phyloP scores from a whole-genome alignment of 371 early-diverging fungal genomes.

The Gilbertella persicaria region DNA sequence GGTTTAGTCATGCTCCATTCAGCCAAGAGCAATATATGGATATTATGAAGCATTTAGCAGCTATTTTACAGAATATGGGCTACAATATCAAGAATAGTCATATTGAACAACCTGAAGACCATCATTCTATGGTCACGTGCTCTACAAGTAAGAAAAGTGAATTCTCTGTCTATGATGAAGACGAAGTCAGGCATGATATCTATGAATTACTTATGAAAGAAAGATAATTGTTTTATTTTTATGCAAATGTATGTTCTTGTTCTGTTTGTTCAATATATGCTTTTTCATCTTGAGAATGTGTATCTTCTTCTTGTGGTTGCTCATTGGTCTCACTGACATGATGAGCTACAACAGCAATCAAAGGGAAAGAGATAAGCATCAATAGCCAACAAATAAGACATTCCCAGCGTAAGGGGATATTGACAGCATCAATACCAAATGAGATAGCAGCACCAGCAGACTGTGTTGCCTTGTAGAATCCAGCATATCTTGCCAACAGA shows the following conservation, averaged over 20 bases:
- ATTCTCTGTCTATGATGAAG: slow-evolving; percentile 29
- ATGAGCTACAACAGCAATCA: slow-evolving; percentile 31
- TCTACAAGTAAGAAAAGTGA: slow-evolving; percentile 6
- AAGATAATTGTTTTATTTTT: slow-evolving; percentile 9
- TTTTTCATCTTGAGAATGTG: background rate
- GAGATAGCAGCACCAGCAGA: slow-evolving; percentile 49
- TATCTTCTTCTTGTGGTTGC: background rate
- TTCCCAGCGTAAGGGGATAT: slow-evolving; percentile 35
- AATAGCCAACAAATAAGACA: slow-evolving; percentile 39
- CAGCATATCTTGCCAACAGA: slow-evolving; percentile 71
- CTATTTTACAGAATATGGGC: slow-evolving; percentile 48
- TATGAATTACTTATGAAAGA: slow-evolving; percentile 32
- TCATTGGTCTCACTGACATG: slow-evolving; percentile 30
- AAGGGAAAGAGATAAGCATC: slow-evolving; percentile 38
- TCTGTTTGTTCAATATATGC: slow-evolving; percentile 3
- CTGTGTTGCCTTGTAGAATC: slow-evolving; percentile 72
- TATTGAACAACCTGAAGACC: background rate
- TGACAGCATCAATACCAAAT: slow-evolving; percentile 41
- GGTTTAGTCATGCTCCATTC: slow-evolving; percentile 47
- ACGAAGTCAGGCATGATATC: slow-evolving; percentile 33
- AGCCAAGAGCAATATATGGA: slow-evolving; percentile 42
- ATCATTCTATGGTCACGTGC: background rate
- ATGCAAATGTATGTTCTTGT: background rate
- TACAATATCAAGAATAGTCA: slow-evolving; percentile 16
- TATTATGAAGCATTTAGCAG: slow-evolving; percentile 51